phyloP scores from a whole-genome alignment of 2,329 filamentous ascomycete genomes.

The Ascochyta rabiei region DNA sequence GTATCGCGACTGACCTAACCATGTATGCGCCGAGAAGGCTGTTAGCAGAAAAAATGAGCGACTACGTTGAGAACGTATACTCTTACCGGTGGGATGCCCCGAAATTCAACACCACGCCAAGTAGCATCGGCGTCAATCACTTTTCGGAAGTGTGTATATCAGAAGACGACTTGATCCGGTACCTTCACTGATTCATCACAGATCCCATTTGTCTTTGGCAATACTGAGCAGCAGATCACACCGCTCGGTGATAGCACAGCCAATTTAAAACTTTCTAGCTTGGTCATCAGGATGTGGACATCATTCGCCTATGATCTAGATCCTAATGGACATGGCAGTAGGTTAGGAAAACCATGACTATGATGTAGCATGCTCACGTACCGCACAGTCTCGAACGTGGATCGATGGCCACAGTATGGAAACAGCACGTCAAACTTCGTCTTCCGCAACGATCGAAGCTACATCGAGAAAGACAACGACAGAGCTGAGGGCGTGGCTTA shows the following conservation, averaged over 20 bases:
- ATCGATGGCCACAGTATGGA: constrained; percentile 29
- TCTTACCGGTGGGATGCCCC: constrained; percentile 42
- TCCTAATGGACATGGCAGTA: constrained; percentile 38
- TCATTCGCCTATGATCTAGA: constrained; percentile 38
- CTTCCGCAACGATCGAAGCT: constrained; percentile 34
- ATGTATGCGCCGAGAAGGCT: constrained; percentile 38
- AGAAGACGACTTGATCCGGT: too few species aligned
- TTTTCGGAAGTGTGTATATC: constrained; percentile 33
- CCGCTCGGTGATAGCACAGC: constrained; percentile 32
- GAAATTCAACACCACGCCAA: constrained; percentile 38
- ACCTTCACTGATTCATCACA: constrained; percentile 9
- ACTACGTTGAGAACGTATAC: constrained; percentile 28
- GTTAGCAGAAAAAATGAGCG: constrained; percentile 32
- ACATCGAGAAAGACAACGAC: constrained; percentile 33
- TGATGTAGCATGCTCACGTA: neutral
- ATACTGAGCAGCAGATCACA: constrained; percentile 33
- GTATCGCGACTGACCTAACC: constrained; percentile 36
- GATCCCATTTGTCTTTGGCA: constrained; percentile 42
- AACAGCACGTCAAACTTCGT: constrained; percentile 34
- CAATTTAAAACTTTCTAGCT: constrained; percentile 28
- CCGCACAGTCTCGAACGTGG: constrained; percentile 17
- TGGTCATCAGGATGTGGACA: constrained; percentile 41
- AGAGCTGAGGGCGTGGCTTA: constrained; percentile 29
- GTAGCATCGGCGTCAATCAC: constrained; percentile 35
- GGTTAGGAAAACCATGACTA: neutral